A percentile compares a stretch with the other conserved stretches of the same genome.
These are phyloP conservation scores for Talaromyces sp. DNA, from an alignment of 2,329 filamentous ascomycete genomes.

Conservation along the genomic window DNA sequence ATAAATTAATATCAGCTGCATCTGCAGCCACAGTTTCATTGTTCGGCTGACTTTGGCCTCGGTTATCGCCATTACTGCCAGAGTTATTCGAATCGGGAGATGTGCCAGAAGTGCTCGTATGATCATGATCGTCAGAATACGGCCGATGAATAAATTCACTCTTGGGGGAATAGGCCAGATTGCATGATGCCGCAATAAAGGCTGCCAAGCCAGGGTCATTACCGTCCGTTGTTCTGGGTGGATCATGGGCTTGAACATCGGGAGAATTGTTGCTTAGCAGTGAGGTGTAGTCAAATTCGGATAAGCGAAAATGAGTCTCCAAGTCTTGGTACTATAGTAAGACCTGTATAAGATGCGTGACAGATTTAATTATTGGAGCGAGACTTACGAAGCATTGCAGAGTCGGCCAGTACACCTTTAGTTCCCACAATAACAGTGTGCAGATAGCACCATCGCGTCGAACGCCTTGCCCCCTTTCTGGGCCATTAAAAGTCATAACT, in stretches of 20 bases:
- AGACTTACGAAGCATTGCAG: conserved; percentile 1
- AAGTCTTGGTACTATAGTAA: background rate
- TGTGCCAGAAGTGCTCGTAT: background rate
- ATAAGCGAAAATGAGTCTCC: background rate
- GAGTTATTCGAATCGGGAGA: background rate
- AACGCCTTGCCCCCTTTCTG: background rate
- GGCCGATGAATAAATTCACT: background rate
- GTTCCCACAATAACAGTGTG: conserved; percentile 3
- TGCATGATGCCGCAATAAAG: background rate
- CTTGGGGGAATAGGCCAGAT: background rate
- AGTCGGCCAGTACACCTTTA: conserved; percentile 4
- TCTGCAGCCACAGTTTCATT: no score
- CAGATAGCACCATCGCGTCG: conserved; percentile 3
- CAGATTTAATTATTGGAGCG: no score
- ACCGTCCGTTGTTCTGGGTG: background rate
- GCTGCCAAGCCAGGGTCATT: background rate
- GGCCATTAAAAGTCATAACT: background rate
- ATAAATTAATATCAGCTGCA: no score
- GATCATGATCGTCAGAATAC: background rate
- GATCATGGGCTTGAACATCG: background rate
- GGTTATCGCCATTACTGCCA: no score
- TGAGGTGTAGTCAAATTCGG: background rate
- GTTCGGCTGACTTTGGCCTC: no score
- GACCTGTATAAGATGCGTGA: no score
- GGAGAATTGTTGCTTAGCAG: background rate